A percentile compares a stretch with the other conserved stretches of the same genome.
Conservation (phyloP, 352 stramenopile genomes). For the Lagenidium sp. region DNA sequence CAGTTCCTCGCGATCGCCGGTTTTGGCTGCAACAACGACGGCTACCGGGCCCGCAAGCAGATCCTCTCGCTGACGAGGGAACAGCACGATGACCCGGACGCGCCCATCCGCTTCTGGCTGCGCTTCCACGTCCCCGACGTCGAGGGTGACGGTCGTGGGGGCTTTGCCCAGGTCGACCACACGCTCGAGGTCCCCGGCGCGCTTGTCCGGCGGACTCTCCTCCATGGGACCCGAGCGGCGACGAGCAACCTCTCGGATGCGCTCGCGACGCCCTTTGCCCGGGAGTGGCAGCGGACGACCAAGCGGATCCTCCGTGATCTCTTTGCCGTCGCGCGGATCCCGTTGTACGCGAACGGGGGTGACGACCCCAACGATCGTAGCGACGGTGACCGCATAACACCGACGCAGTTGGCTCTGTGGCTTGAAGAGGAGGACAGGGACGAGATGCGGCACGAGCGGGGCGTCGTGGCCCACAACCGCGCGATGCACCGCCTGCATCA, state of each 20-base stretch:
- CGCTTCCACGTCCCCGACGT: slow-evolving; percentile 36
- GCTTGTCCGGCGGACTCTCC: slow-evolving; percentile 47
- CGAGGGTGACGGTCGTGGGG: slow-evolving; percentile 1
- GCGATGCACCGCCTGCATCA: slow-evolving; percentile 25
- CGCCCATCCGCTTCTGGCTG: slow-evolving; percentile 39
- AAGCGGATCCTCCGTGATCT: slow-evolving; percentile 51
- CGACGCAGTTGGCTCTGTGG: slow-evolving; percentile 36
- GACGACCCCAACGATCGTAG: neutral
- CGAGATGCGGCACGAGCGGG: slow-evolving; percentile 23
- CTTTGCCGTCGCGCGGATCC: slow-evolving; percentile 46
- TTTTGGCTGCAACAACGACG: slow-evolving; percentile 64
- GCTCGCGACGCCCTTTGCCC: slow-evolving; percentile 36
- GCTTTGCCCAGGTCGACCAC: slow-evolving; percentile 18
- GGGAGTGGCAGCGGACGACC: slow-evolving; percentile 59
- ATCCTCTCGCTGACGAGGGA: slow-evolving; percentile 22
- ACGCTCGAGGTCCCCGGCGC: slow-evolving; percentile 36
- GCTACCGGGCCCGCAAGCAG: slow-evolving; percentile 39
- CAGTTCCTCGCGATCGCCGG: slow-evolving; percentile 57
- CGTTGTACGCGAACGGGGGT: slow-evolving; percentile 13
- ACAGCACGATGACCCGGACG: slow-evolving; percentile 12
- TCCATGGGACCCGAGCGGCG: slow-evolving; percentile 17
- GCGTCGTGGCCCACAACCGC: slow-evolving; percentile 32
- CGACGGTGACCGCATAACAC: slow-evolving; percentile 2
- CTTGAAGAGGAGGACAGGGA: slow-evolving; percentile 29
- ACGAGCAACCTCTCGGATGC: slow-evolving; percentile 20